Conservation (phyloP, 73 alveolate species). For the Paramecium tetraurelia region DNA sequence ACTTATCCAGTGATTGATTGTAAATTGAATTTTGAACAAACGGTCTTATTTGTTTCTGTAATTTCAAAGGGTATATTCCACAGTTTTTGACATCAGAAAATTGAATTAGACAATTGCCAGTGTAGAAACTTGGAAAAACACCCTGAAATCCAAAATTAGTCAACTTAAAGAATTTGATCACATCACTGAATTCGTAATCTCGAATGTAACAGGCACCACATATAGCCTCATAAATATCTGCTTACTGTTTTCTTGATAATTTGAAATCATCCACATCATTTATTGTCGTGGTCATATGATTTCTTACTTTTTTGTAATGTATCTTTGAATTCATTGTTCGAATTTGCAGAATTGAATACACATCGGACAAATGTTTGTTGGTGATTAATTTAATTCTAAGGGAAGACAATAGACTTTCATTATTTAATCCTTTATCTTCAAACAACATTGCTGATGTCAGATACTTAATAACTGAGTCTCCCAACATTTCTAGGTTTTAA, state of each 20-base stretch:
- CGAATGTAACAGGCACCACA: neutral
- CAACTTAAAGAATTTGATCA: neutral
- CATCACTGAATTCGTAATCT: neutral
- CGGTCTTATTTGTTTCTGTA: neutral
- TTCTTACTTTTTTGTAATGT: slow-evolving; percentile 32
- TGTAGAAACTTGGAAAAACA: neutral
- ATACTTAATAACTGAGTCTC: slow-evolving; percentile 25
- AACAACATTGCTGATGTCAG: neutral
- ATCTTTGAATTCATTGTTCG: neutral
- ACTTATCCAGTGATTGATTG: neutral
- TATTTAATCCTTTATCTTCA: neutral
- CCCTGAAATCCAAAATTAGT: slow-evolving; percentile 17
- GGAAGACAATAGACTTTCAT: neutral
- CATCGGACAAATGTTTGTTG: neutral
- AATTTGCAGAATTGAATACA: neutral
- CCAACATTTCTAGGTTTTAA: neutral
- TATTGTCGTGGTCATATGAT: neutral
- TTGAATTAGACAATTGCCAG: neutral
- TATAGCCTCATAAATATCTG: slow-evolving; percentile 41
- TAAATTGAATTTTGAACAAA: neutral
- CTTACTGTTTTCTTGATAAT: neutral
- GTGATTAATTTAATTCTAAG: neutral
- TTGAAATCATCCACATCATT: neutral
- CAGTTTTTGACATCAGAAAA: neutral
- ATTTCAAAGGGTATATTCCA: neutral